Percentiles rank a stretch among this genome's conserved stretches.
These are phyloP conservation scores for Aspergillus neoniger DNA, from an alignment of 2,329 filamentous ascomycete species.

Conservation along the genomic window DNA sequence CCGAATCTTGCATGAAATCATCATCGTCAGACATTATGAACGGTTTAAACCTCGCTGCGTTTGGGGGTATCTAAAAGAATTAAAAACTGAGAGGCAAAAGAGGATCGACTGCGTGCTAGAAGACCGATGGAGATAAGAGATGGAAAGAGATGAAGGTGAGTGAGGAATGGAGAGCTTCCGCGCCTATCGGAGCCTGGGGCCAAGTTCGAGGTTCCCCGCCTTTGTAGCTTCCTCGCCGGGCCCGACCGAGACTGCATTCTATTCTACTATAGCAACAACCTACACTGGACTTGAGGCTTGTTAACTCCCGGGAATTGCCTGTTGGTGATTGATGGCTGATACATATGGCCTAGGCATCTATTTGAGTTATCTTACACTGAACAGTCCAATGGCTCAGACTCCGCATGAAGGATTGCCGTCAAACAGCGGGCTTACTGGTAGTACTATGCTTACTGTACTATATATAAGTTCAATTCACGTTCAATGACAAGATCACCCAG, in stretches of 20 bases:
- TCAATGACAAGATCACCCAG: too few relatives aligned
- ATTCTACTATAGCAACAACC: neutral
- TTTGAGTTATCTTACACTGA: too few relatives aligned
- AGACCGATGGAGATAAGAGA: neutral
- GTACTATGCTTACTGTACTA: too few relatives aligned
- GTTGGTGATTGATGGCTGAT: neutral
- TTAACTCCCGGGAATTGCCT: neutral
- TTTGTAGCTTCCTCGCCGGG: conserved; percentile 4
- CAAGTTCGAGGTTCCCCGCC: conserved; percentile 15
- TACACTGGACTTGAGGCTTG: neutral
- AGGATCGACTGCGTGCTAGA: neutral
- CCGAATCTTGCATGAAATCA: conserved; percentile 92
- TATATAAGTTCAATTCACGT: too few relatives aligned
- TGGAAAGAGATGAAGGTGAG: neutral
- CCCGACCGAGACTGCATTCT: neutral
- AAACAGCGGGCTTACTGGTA: too few relatives aligned
- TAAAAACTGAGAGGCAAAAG: neutral
- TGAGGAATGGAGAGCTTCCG: conserved; percentile 14
- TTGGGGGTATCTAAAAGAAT: neutral
- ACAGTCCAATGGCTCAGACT: too few relatives aligned
- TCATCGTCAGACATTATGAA: conserved; percentile 74
- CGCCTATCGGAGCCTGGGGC: conserved; percentile 24
- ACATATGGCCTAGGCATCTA: too few relatives aligned
- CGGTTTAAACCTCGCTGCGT: neutral
- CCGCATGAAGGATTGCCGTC: too few relatives aligned